Base-by-base conservation (phyloP, 1,139 yeast species). In the Entelexis paramagnoliae region DNA sequence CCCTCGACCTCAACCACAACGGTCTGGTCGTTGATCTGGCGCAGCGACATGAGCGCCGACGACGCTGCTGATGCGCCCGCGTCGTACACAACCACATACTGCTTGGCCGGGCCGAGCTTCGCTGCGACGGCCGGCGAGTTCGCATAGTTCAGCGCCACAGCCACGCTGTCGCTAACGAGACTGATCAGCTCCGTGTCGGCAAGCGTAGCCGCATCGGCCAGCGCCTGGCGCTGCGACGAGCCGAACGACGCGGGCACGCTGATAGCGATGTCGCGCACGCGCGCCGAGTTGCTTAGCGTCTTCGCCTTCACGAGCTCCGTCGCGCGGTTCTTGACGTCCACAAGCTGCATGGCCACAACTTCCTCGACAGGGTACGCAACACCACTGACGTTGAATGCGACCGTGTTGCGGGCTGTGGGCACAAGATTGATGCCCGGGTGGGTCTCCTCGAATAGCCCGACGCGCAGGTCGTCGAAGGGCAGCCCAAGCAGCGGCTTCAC, bases 31-130 rank as follows among this genome's bases (percentile, higher is more conserved):
- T 30, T 28, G 17, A 20, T 43, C 11, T 45, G 46, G 34, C 20
- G 19, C 39, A 55, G 40, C 1, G 91, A 80, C 51, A 89, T 80
- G 32, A 91, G 69, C 0, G 97, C 83, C 3, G 96, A 95, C 52
- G 81, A 79, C 0, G 95, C 84, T 0, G 94, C 81, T 1, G 95
- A 95, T 2, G 96, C 93, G 49, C 99, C 99, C 76, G 84, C 78
- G 65, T 91, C 98, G 66, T 81, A 87, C 32, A 93, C 76, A 50
- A 88, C 66, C 62, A 84, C 86, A 62, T 81, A 77, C 60, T 81
- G 79, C 49, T 73, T 70, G 14, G 66, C 66, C 4, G 72, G 73
- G 29, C 61, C 51, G 51, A 70, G 68, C 55, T 65, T 62, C 50
- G 76, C 34, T 10, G 46, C 33, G 17, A 49, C 52, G 13, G 54